Evolutionary conservation across 257 asterid species (phyloP).

Genomic region (Orobanche coerulescens): DNA sequence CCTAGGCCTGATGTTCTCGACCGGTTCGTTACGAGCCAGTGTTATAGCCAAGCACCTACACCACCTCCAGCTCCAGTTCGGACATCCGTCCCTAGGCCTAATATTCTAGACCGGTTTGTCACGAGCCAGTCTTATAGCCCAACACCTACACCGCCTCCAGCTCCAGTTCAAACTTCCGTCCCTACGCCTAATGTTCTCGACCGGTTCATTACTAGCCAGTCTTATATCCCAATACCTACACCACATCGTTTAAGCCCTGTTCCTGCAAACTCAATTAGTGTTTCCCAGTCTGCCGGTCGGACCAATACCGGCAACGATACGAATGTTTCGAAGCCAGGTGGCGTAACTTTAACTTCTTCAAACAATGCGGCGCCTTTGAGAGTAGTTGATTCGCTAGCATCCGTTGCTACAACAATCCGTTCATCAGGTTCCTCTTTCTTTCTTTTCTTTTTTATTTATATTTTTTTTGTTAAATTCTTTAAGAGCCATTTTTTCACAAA

Average conservation of each 20-base stretch:
- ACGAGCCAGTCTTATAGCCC: slow-evolving; percentile 31
- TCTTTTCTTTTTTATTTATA: too few species aligned
- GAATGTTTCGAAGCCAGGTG: slow-evolving; percentile 28
- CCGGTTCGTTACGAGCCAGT: too few species aligned
- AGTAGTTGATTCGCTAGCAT: slow-evolving; percentile 24
- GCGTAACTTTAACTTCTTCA: slow-evolving; percentile 26
- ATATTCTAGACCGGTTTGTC: slow-evolving; percentile 32
- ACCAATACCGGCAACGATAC: slow-evolving; percentile 21
- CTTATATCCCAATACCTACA: slow-evolving; percentile 27
- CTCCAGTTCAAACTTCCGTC: slow-evolving; percentile 25
- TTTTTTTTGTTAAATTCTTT: too few species aligned
- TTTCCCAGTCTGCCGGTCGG: slow-evolving; percentile 30
- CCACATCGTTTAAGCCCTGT: slow-evolving; percentile 28
- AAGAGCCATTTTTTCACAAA: not conserved
- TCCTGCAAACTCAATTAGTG: slow-evolving; percentile 18
- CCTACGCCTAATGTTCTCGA: slow-evolving; percentile 37
- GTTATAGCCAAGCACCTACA: too few species aligned
- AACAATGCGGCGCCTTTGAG: slow-evolving; percentile 37
- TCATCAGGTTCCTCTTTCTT: slow-evolving; percentile 39
- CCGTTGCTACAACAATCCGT: slow-evolving; percentile 33
- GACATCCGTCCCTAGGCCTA: slow-evolving; percentile 33
- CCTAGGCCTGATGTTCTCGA: too few species aligned
- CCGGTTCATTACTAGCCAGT: slow-evolving; percentile 32
- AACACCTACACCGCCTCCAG: slow-evolving; percentile 27
- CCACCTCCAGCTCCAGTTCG: slow-evolving; percentile 37